Base-by-base conservation (phyloP, 192 early-diverging fungal species). In the Borealophlyctis nickersoniae region DNA sequence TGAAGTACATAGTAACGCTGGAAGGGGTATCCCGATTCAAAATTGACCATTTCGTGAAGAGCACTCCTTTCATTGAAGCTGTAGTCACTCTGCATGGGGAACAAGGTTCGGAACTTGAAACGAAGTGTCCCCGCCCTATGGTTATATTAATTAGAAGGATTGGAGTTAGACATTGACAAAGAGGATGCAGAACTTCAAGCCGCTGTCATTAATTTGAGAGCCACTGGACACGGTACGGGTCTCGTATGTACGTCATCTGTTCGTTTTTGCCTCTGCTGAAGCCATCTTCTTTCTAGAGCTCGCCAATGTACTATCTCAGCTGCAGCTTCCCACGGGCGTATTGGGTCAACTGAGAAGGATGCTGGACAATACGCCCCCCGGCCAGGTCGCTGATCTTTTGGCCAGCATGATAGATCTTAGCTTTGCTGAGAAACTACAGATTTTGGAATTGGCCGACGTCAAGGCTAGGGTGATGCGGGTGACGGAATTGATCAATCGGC, bases 341-440 rank as follows among this genome's bases (percentile, higher is more conserved):
- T 54, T 88, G 14, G 72, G 71, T 0, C 87, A 91, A 50, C 72
- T 92, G 4, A 66, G 75, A n/a, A 80, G 86, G 52, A 82, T 89
- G 51, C 78, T 90, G 4, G 77, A 89, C 29, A 72, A 73, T 3
- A 73, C 78, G 0, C 61, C 79, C 27, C 73, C 84, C 3, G 79
- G 79, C 2, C 73, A 82, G 29, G 67, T 92, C 13, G 85, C 87
- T 0, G 86, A 92, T 67, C 60, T 91, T 11, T 72, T 92, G 27
- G 81, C 86, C 30, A 83, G 77, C 30, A 84, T 89, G 56, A 86
- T 92, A 48, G 89, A 92, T 55, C 72, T 84, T 2, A 80, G 80
- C 2, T 69, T 81, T 30, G 85, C 88, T 30, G 91, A 92, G 63
- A 90, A 87, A 56, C 66, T 89, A 3, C 53, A 74, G n/a, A 83